These are phyloP conservation scores for Eucalyptus marginata DNA, from an alignment of 345 rosid genomes.

Conservation along the genomic window DNA sequence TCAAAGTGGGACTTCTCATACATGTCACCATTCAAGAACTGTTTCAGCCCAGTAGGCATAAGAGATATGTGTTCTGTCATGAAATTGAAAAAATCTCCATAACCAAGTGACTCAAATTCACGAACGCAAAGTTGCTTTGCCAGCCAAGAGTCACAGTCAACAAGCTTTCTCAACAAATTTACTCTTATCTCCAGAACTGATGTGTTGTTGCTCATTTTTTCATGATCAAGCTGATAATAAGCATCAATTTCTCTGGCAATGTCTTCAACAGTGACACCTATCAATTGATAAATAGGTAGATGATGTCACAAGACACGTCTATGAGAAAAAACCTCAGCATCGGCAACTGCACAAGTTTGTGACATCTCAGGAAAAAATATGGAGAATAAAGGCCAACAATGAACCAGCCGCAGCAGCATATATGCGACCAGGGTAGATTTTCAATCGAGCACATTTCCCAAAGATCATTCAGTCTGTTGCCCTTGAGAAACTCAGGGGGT, in stretches of 20 bases:
- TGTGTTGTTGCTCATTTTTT: conserved; percentile 7
- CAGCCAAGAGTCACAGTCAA: conserved; percentile 50
- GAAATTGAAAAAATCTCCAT: conserved; percentile 64
- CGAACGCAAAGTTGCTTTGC: conserved; percentile 45
- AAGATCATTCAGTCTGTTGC: not conserved
- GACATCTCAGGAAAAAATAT: not conserved
- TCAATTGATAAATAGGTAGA: conserved; percentile 1
- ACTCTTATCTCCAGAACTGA: conserved; percentile 17
- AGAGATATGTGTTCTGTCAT: conserved; percentile 41
- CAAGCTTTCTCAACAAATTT: conserved; percentile 33
- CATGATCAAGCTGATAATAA: conserved; percentile 29
- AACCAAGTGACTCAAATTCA: conserved; percentile 66
- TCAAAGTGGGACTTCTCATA: conserved; percentile 42
- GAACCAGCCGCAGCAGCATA: not conserved
- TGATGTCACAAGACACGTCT: not conserved
- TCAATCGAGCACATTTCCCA: not conserved
- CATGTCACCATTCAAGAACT: conserved; percentile 27
- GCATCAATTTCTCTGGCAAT: conserved; percentile 29
- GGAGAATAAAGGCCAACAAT: not conserved
- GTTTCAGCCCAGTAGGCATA: conserved; percentile 47
- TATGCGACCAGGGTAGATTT: not conserved
- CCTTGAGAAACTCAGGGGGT: not conserved
- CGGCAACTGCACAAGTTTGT: not conserved
- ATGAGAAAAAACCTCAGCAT: not conserved
- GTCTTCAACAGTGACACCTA: conserved; percentile 65